Percentiles rank a stretch among this genome's conserved stretches.
Evolutionary conservation across 1,284 basidiomycete species (phyloP).

Genomic region (Xanthoconium separans): DNA sequence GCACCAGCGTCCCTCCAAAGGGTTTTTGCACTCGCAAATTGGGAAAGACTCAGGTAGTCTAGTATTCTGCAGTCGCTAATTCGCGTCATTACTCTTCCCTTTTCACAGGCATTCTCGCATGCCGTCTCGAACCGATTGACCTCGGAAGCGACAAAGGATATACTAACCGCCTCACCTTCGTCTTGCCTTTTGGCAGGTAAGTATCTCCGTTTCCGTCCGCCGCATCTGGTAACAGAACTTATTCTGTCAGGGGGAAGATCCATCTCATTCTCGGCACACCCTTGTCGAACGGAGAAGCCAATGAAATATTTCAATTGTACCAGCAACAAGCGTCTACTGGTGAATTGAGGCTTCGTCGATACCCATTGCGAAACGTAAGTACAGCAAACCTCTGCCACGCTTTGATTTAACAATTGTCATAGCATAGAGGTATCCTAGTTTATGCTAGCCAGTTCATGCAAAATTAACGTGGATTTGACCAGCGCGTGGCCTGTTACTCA

Average conservation of each 20-base stretch:
- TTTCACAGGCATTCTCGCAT: constrained; percentile 34
- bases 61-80: background rate
- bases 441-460: background rate
- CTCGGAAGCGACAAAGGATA: constrained; percentile 32
- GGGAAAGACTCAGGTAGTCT: constrained; percentile 30
- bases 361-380: constrained; percentile 60
- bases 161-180: constrained; percentile 39
- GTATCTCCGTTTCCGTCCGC: background rate
- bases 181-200: constrained; percentile 51
- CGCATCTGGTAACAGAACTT: background rate
- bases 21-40: constrained; percentile 31
- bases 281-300: constrained; percentile 43
- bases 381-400: background rate
- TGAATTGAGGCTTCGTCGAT: constrained; percentile 60
- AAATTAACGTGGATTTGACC: constrained; percentile 6
- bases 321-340: constrained; percentile 59
- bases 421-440: constrained; percentile 61
- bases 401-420: constrained; percentile 12
- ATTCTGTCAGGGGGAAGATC: constrained; percentile 52
- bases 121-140: constrained; percentile 28
- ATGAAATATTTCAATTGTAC: constrained; percentile 59
- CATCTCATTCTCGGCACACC: constrained; percentile 53
- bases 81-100: background rate
- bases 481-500: constrained; percentile 68
- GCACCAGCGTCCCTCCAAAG: constrained; percentile 30